Base-by-base conservation (phyloP, 148 eudicot genomes). In the Camellia japonica region DNA sequence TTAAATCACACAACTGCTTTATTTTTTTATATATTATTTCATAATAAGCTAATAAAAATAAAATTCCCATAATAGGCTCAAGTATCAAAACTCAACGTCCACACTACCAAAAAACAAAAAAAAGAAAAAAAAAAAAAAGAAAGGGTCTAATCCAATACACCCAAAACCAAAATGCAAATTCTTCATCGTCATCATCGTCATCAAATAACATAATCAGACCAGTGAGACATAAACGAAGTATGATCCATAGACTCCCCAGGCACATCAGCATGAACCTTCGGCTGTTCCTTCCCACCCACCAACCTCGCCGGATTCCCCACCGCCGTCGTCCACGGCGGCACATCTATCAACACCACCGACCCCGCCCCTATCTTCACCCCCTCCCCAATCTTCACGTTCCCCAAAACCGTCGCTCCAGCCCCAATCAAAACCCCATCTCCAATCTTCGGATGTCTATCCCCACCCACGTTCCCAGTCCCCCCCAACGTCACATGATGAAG, bases 171-270 rank as follows among this genome's bases (percentile, higher is more conserved):
- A 30, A 30, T 30, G 38, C 38, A 30, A 30, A 30, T 30, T 1
- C 1, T 30, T 42, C 7, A 11, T 68, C 20, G 5, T 44, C 73
- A 1, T 12, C 61, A 12, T 30, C 38, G 1, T 30, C 38, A 30
- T 80, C 55, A 82, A 38, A 82, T 82, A 13, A 82, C 70, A 9
- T 82, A 82, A 54, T 82, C 84, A 9, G 71, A 71, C 7, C 85
- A 85, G 38, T 30, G 38, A 30, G 38, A 30, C 38, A 30, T 30
- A 30, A 30, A 30, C 38, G 38, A 30, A 30, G 38, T 30, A 30
- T 30, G 90, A 72, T 88, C 90, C 90, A 88, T 88, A 3, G 86
- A 83, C 85, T 88, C 88, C 73, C 88, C 88, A 3, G 90, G 90
- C 2, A 83, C 68, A 13, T 88, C 90, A 75, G 47, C 88, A 12